phyloP scores from a whole-genome alignment of 495 filamentous ascomycete genomes.

The Cenococcum geophilum region DNA sequence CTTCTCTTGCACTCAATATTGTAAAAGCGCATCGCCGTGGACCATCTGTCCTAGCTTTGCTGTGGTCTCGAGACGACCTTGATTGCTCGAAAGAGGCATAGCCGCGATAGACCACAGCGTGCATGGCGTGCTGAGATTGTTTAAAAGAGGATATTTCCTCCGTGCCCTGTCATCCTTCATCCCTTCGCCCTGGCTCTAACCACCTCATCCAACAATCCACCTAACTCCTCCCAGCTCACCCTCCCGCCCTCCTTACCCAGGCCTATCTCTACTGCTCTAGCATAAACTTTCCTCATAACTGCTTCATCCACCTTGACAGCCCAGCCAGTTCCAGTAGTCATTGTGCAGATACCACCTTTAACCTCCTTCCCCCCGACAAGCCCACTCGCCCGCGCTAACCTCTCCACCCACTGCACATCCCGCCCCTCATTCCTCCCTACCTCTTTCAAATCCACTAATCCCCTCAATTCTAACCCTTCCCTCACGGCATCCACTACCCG shows the following conservation, averaged over 20 bases:
- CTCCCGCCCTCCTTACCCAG: conserved; percentile 20
- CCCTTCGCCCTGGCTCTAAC: conserved; percentile 18
- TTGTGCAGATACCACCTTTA: conserved; percentile 15
- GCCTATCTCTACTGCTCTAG: conserved; percentile 16
- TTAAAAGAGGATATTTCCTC: no score
- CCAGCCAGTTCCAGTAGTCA: conserved; percentile 36
- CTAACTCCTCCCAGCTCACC: conserved; percentile 25
- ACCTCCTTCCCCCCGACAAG: conserved; percentile 22
- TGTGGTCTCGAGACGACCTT: no score
- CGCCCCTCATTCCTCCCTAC: conserved; percentile 29
- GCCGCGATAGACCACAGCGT: no score
- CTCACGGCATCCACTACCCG: conserved; percentile 32
- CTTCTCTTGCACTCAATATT: no score
- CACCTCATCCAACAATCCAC: conserved; percentile 22
- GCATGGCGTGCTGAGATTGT: no score
- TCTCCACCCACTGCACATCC: conserved; percentile 33
- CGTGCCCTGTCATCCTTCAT: conserved; percentile 2
- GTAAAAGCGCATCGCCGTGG: no score
- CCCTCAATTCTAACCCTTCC: conserved; percentile 29
- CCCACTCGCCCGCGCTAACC: conserved; percentile 32
- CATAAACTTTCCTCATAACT: conserved; percentile 33
- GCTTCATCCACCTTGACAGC: conserved; percentile 30
- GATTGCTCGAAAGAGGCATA: no score
- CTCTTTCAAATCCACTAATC: conserved; percentile 31
- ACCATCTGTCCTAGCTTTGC: no score